Evolutionary conservation across 345 rosid genomes (phyloP), one percentile per base, ranked within the genome.

Genomic region (Eutrema heterophyllum): DNA sequence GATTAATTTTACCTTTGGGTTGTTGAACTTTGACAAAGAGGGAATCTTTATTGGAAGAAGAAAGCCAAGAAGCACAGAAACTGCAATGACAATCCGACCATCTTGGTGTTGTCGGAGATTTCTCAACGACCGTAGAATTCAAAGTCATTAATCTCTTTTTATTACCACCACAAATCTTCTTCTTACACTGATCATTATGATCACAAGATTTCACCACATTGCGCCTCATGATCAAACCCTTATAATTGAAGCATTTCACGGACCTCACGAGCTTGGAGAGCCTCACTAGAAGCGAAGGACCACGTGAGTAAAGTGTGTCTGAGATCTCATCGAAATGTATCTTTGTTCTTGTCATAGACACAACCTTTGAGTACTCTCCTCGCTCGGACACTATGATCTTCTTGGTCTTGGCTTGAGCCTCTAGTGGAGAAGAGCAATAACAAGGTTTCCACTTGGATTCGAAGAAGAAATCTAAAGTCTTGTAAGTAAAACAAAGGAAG

Each of bases 21-120:
- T 84, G 89, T 57, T 91, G 82, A 9, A 89, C 82, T 76, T 78
- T 87, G 7, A 95, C 96, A 64, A 82, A 92, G 64, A 95, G 97
- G 41, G 85, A 80, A 52, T 85, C 85, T 59, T 44, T 75, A 55
- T 79, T 81, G 56, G 84, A 80, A 67, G 85, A 76, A 49, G 85
- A 76, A 32, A 85, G 64, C 99, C 99, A 90, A 5, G 82, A 80
- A 62, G 79, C 89, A 78, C 99, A 95, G 35, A 80, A 60, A 27
- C 70, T 71, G 51, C 99, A 95, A 67, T 86, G 96, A 29, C 99
- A 95, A 70, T 93, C 98, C 1, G 96, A 93, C 98, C 98, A 93
- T 82, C 97, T 83, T 18, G 97, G 90, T 35, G 81, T 72, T 13
- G 85, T 78, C 45, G 81, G 80, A n/a, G 62, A 76, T 29, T 67